Evolutionary conservation across 768 basidiomycete genomes (phyloP), one percentile per base, ranked within the genome.

Genomic region (Macrolepiota albuminosa): DNA sequence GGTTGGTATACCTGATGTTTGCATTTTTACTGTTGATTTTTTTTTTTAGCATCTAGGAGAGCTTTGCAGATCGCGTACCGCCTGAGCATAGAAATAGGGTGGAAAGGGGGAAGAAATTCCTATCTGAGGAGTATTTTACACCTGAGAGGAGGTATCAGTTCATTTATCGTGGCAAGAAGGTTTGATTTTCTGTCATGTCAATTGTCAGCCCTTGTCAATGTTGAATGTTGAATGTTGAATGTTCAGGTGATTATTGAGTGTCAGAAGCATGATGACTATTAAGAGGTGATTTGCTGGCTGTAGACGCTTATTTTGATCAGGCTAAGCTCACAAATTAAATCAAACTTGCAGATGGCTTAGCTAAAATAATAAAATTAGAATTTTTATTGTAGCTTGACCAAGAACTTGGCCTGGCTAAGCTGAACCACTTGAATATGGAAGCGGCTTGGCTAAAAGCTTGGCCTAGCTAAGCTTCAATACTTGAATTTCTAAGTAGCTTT

Each of bases 141-240:
- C 80, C 89, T 65, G 95, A 95, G 72, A 80, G 96, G 24, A 83
- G 93, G 26, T 92, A 96, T 56, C 93, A 93, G 68, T 97, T 94
- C 73, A 90, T 98, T 68, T 96, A 88, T 78, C 84, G 96, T 13
- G 81, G 85, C 6, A 98, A 98, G 81, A 98, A 97, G 85, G 90
- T 88, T 26, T 3, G 63, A 63, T 37, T 39, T 36, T 18, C 2
- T 6, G 2, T 55, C 5, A 18, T 21, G 4, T 21, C 43, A 8
- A 6, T 11, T 36, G 6, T 9, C 16, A 4, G 16, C 13, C 21
- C 8, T 26, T 2, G 13, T 29, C 47, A 8, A 24, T 37, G 8
- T 31, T 7, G 9, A 37, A 9, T n/a, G n/a, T n/a, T n/a, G n/a
- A n/a, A n/a, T 31, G 29, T 29, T 4, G 29, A 29, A 29, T 29